Conservation (phyloP, 495 filamentous ascomycete genomes). For the Xylaria telfairii region DNA sequence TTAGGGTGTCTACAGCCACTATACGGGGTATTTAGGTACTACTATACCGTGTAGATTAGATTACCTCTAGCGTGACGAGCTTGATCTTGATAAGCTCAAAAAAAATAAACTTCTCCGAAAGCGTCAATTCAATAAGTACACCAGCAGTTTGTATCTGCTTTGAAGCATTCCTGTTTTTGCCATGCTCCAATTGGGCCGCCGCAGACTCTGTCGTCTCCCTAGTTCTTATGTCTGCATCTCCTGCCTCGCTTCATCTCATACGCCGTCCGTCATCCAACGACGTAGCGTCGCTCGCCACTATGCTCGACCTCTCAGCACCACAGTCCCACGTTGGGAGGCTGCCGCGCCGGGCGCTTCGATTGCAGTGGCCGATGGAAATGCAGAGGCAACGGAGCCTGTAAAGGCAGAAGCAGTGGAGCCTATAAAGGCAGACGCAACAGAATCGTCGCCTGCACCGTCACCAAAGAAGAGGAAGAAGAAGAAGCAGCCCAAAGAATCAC, state of each 20-base stretch:
- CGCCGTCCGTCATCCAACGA: background rate
- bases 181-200: slow-evolving; percentile 41
- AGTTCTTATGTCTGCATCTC: slow-evolving; percentile 37
- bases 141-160: background rate
- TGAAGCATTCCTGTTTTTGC: slow-evolving; percentile 30
- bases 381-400: background rate
- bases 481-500: background rate
- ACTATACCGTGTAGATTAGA: background rate
- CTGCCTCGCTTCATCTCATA: slow-evolving; percentile 27
- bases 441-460: too few relatives aligned
- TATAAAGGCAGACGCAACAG: background rate
- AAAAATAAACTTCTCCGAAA: background rate
- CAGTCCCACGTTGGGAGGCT: slow-evolving; percentile 5
- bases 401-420: background rate
- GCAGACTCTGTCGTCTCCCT: slow-evolving; percentile 32
- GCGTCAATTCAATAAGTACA: background rate
- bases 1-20: background rate
- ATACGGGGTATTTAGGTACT: background rate
- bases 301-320: slow-evolving; percentile 23
- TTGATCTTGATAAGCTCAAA: background rate
- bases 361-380: background rate
- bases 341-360: background rate
- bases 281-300: slow-evolving; percentile 7
- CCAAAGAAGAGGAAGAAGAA: slow-evolving; percentile 5
- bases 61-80: background rate